A percentile compares a stretch with the other conserved stretches of the same genome.
Evolutionary conservation across 225 moss, liverwort and hornwort genomes (phyloP).

Genomic region (Marchantia paleacea): DNA sequence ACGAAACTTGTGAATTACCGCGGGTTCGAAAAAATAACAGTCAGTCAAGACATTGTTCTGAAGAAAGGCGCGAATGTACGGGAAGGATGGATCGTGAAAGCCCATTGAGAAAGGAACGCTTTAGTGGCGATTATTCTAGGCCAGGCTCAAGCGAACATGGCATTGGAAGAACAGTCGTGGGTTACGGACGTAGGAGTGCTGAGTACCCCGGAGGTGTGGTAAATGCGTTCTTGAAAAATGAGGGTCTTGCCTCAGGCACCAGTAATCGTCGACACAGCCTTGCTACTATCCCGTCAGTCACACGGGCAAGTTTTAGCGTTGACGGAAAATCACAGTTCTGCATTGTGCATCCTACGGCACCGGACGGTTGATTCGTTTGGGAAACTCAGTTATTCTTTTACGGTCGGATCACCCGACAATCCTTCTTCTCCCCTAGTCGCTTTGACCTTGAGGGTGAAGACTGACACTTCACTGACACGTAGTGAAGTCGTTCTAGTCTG

Average conservation of each 20-base stretch:
- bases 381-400: too few species aligned
- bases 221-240: not conserved
- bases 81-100: not conserved
- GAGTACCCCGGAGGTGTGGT: not conserved
- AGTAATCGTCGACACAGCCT: constrained; percentile 10
- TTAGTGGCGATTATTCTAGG: not conserved
- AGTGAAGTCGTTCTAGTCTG: too few species aligned
- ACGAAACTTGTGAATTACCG: not conserved
- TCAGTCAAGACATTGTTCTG: not conserved
- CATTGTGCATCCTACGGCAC: constrained; percentile 12
- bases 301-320: not conserved
- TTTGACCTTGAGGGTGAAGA: too few species aligned
- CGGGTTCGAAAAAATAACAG: not conserved
- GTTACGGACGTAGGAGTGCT: constrained; percentile 9
- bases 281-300: not conserved
- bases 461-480: too few species aligned
- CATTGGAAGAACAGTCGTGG: not conserved
- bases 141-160: too few species aligned
- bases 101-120: not conserved
- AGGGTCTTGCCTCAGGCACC: not conserved
- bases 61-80: not conserved
- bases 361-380: too few species aligned
- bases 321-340: constrained; percentile 20
- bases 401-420: too few species aligned
- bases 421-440: too few species aligned